These are phyloP conservation scores for Candida labiduridarum DNA, from an alignment of 1,139 yeast species.

Conservation along the genomic window DNA sequence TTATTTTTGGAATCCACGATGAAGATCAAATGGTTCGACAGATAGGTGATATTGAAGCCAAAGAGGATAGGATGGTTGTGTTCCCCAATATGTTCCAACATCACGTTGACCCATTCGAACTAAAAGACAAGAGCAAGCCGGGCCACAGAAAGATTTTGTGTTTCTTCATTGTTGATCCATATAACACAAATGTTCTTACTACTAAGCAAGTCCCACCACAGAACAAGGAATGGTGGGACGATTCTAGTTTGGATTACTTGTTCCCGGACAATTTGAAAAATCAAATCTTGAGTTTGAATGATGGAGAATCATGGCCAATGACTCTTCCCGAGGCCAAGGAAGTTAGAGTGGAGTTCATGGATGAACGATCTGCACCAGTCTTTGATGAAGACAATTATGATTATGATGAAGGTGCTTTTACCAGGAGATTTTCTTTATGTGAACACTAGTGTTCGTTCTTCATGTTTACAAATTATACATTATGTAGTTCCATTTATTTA, in stretches of 20 bases:
- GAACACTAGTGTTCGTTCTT: slow-evolving; percentile 24
- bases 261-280: slow-evolving; percentile 15
- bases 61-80: slow-evolving; percentile 32
- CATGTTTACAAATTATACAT: too few species aligned
- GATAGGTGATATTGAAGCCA: slow-evolving; percentile 29
- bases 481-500: too few species aligned
- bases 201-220: slow-evolving; percentile 45
- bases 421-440: slow-evolving; percentile 29
- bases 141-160: slow-evolving; percentile 47
- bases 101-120: slow-evolving; percentile 40
- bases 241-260: slow-evolving; percentile 17
- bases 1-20: slow-evolving; percentile 32
- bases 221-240: slow-evolving; percentile 41
- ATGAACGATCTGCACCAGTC: slow-evolving; percentile 25
- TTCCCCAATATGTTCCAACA: slow-evolving; percentile 47
- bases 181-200: slow-evolving; percentile 29
- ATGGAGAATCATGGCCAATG: slow-evolving; percentile 21
- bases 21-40: slow-evolving; percentile 25
- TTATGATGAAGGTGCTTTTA: slow-evolving; percentile 16
- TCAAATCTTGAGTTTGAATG: slow-evolving; percentile 13
- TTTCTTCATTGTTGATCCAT: slow-evolving; percentile 43
- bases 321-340: slow-evolving; percentile 27
- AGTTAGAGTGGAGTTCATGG: slow-evolving; percentile 32
- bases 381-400: slow-evolving; percentile 13
- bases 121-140: slow-evolving; percentile 33